Percentiles rank a stretch among this genome's conserved stretches.
Conservation (phyloP, 73 alveolate species). For the Durusdinium trenchii region DNA sequence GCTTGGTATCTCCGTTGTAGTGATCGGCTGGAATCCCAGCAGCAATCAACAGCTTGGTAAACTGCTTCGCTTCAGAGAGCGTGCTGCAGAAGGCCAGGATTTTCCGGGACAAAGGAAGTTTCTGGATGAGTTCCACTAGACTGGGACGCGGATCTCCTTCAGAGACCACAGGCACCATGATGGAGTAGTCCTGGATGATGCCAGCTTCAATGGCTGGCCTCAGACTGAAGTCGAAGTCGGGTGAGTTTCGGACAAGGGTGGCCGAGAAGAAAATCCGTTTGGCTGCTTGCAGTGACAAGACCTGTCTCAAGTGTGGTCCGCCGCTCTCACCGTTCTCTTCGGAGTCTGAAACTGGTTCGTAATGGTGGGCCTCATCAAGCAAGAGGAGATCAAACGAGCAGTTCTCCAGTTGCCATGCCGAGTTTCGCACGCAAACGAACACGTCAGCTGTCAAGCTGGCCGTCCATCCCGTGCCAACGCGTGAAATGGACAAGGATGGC, state of each 20-base stretch:
- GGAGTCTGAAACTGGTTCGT: not conserved
- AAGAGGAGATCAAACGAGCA: not conserved
- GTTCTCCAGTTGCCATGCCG: slow-evolving; percentile 23
- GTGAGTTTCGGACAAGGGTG: not conserved
- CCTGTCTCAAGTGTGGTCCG: not conserved
- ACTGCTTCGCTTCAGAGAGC: not conserved
- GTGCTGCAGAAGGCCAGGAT: slow-evolving; percentile 43
- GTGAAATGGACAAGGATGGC: not conserved
- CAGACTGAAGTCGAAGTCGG: slow-evolving; percentile 37
- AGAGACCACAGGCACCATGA: slow-evolving; percentile 52
- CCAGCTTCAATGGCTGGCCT: slow-evolving; percentile 45
- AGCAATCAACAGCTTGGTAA: not conserved
- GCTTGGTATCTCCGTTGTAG: not conserved
- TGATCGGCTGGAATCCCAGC: slow-evolving; percentile 33
- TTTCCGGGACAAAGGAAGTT: not conserved
- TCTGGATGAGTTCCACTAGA: slow-evolving; percentile 20
- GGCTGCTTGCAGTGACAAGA: not conserved
- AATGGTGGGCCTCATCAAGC: slow-evolving; percentile 50
- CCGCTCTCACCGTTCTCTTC: not conserved
- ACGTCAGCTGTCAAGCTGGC: not conserved
- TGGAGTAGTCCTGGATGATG: slow-evolving; percentile 16
- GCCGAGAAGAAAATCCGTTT: slow-evolving; percentile 39
- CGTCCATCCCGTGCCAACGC: not conserved
- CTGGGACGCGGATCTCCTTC: slow-evolving; percentile 44
- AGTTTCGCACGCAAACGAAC: slow-evolving; percentile 32